These are phyloP conservation scores for Salix exigua DNA, from an alignment of 345 rosid species.

Conservation along the genomic window DNA sequence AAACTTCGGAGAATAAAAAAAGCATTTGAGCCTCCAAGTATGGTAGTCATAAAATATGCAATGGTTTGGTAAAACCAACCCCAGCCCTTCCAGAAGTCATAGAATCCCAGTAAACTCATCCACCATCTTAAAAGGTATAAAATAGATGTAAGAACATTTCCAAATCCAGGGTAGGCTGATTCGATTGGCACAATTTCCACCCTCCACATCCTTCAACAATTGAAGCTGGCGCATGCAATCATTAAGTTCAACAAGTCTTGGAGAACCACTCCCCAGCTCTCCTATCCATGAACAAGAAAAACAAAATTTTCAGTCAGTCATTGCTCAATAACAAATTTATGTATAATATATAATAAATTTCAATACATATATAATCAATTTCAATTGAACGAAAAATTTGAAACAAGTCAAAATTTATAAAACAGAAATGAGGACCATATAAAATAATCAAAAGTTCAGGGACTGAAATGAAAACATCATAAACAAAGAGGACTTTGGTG, in stretches of 20 bases:
- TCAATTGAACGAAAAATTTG: too few relatives aligned
- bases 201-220: constrained; percentile 89
- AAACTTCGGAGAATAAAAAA: not conserved
- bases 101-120: not conserved
- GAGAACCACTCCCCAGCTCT: constrained; percentile 93
- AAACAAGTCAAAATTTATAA: too few relatives aligned
- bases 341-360: too few relatives aligned
- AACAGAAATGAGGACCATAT: too few relatives aligned
- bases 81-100: not conserved
- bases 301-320: constrained; percentile 8
- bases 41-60: not conserved
- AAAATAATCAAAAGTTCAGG: too few relatives aligned
- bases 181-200: constrained; percentile 94
- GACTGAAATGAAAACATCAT: too few relatives aligned
- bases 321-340: not conserved
- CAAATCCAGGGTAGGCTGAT: constrained; percentile 93
- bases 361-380: too few relatives aligned
- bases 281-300: constrained; percentile 54
- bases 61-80: not conserved
- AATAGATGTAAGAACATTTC: not conserved
- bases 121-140: not conserved
- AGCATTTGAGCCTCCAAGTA: not conserved
- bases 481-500: too few relatives aligned
- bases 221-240: constrained; percentile 73
- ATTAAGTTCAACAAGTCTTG: constrained; percentile 73